Percentiles rank a stretch among this genome's conserved stretches.
phyloP scores from a whole-genome alignment of 2,329 filamentous ascomycete genomes.

The Apiospora aurea region DNA sequence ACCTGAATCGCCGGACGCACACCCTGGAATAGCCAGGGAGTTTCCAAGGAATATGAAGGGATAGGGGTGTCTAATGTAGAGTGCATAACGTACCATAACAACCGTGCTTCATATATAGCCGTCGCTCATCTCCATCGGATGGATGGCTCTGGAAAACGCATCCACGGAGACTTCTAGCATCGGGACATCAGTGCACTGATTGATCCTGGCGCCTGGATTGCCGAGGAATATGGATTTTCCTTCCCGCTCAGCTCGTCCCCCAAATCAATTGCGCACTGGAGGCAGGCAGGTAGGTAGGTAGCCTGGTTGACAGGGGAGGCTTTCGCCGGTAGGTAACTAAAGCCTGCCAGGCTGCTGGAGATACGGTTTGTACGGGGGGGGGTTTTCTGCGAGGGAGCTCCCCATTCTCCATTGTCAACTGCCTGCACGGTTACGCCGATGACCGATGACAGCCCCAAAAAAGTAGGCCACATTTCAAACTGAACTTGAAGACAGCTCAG shows the following conservation, averaged over 20 bases:
- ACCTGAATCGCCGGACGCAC: conserved; percentile 11
- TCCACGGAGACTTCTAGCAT: conserved; percentile 12
- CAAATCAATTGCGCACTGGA: background rate
- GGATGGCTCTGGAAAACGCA: background rate
- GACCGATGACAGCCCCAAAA: background rate
- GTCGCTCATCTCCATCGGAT: background rate
- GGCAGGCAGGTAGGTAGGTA: too few species aligned
- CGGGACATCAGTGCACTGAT: background rate
- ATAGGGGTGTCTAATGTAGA: background rate
- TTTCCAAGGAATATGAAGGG: background rate
- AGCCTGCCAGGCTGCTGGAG: background rate
- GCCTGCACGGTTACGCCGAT: background rate
- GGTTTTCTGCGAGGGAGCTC: too few species aligned
- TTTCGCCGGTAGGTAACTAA: background rate
- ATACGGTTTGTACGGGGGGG: background rate
- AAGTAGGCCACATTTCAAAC: conserved; percentile 7
- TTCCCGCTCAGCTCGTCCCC: background rate
- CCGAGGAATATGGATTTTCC: conserved; percentile 2
- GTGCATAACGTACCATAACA: conserved; percentile 5
- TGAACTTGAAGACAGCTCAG: conserved; percentile 2
- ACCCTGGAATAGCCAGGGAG: background rate
- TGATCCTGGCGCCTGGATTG: background rate
- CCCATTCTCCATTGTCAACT: background rate
- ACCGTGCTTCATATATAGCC: conserved; percentile 14
- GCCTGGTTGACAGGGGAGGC: background rate